Evolutionary conservation across 768 basidiomycete species (phyloP), one percentile per base, ranked within the genome.

Genomic region (Mycena latifolia): DNA sequence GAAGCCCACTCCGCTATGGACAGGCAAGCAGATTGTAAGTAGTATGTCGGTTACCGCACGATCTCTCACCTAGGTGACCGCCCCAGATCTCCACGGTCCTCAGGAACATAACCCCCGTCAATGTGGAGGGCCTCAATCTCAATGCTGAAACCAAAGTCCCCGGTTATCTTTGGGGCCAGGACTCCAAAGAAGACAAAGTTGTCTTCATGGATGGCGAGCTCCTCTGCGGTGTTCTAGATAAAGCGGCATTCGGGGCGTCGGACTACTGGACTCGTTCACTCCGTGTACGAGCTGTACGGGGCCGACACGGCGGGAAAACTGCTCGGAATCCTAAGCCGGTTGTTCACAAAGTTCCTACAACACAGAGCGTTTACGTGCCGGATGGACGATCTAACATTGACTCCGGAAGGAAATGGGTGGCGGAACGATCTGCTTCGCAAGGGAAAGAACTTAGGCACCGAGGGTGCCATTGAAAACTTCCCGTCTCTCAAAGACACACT

Each of bases 291-390:
- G 72, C 81, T 99, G 10, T 99, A 98, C 75, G 96, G 98, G 15
- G 85, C 96, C 12, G 91, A 92, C 55, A 80, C 88, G 24, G 97
- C 98, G 6, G 97, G 96, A 55, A 90, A 90, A 73, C 88, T 99
- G 17, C 90, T 99, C 22, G 95, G 96, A 55, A 89, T 98, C 65
- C 88, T 99, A 65, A 94, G 94, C 75, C 91, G 98, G 58, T 82
- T 99, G 33, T 95, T 99, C 79, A 98, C 98, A 47, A 99, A 98
- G 75, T 99, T 94, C 79, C 84, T 99, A 58, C 97, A 99, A 72
- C 94, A 95, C 72, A 92, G 96, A 45, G 98, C 95, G 0, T 99
- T 99, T 80, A 96, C 96, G 3, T 99, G 98, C 80, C 90, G 98
- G 22, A 98, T 99, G 94, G 98, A 99, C 78, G 98, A 99, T 83